Percentiles rank a stretch among this genome's conserved stretches.
Conservation (phyloP, 1,284 basidiomycete species). For the Stygiomarasmius scandens region DNA sequence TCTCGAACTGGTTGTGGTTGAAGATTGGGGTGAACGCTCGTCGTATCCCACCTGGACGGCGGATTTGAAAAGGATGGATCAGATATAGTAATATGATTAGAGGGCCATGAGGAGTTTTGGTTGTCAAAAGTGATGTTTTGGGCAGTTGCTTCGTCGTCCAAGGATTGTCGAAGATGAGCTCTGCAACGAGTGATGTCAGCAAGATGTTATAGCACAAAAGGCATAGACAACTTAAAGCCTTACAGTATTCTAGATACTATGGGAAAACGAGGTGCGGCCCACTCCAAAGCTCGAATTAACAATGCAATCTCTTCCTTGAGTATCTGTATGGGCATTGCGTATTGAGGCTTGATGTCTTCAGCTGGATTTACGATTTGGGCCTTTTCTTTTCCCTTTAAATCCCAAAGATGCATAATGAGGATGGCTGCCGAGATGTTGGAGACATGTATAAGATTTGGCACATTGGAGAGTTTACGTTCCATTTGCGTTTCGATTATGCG, state of each 20-base stretch:
- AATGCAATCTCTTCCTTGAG: conserved; percentile 43
- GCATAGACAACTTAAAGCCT: conserved; percentile 26
- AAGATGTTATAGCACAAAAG: background rate
- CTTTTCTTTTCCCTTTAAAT: conserved; percentile 48
- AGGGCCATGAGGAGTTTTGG: background rate
- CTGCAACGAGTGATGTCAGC: background rate
- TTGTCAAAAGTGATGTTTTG: background rate
- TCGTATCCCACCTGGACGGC: background rate
- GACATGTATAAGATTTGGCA: conserved; percentile 41
- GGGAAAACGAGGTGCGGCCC: conserved; percentile 44
- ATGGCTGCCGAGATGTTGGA: conserved; percentile 49
- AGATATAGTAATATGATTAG: background rate
- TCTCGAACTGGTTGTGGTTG: background rate
- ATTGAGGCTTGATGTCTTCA: conserved; percentile 43
- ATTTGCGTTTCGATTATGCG: conserved; percentile 61
- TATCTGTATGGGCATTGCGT: conserved; percentile 40
- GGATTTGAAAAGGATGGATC: background rate
- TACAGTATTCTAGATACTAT: conserved; percentile 46
- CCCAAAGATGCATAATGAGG: conserved; percentile 52
- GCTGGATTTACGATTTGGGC: conserved; percentile 24
- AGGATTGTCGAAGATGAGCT: conserved; percentile 4
- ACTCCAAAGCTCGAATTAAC: conserved; percentile 44
- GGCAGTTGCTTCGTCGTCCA: background rate
- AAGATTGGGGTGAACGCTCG: background rate
- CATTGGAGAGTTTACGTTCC: conserved; percentile 41